Conservation (phyloP, 306 rosid genomes). For the Glycine tomentella region DNA sequence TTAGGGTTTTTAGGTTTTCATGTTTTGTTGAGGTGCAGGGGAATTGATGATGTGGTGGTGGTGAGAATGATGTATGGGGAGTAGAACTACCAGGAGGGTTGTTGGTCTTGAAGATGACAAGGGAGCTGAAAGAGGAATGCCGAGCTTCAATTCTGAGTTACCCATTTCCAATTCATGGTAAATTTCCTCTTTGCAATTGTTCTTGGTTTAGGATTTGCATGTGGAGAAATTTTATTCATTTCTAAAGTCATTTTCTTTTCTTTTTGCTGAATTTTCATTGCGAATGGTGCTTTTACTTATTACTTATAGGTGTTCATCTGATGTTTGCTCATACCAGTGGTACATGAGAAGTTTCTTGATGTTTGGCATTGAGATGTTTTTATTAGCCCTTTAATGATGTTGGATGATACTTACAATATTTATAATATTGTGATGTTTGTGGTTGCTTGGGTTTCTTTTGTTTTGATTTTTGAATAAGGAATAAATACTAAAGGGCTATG, state of each 20-base stretch:
- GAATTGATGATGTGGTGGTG: slow-evolving; percentile 34
- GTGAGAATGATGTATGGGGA: slow-evolving; percentile 47
- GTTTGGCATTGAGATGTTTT: slow-evolving; percentile 5
- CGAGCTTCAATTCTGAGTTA: slow-evolving; percentile 56
- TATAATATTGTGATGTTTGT: slow-evolving; percentile 18
- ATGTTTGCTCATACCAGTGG: not conserved
- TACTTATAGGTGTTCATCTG: not conserved
- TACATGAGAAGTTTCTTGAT: slow-evolving; percentile 1
- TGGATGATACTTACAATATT: slow-evolving; percentile 10
- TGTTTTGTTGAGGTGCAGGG: slow-evolving; percentile 20
- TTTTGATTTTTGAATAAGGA: not conserved
- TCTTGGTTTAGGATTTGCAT: slow-evolving; percentile 11
- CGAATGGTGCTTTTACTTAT: slow-evolving; percentile 34
- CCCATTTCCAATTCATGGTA: slow-evolving; percentile 51
- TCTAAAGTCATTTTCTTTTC: too few relatives aligned
- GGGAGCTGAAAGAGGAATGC: slow-evolving; percentile 57
- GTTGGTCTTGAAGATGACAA: slow-evolving; percentile 61
- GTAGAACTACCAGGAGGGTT: slow-evolving; percentile 44
- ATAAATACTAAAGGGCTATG: not conserved
- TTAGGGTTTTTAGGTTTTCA: not conserved
- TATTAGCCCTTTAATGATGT: not conserved
- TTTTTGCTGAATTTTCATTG: slow-evolving; percentile 25
- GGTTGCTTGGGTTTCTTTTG: slow-evolving; percentile 9
- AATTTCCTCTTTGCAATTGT: slow-evolving; percentile 1
- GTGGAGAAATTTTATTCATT: too few relatives aligned